Base-by-base conservation (phyloP, 257 asterid genomes). In the Fraxinus anomala region DNA sequence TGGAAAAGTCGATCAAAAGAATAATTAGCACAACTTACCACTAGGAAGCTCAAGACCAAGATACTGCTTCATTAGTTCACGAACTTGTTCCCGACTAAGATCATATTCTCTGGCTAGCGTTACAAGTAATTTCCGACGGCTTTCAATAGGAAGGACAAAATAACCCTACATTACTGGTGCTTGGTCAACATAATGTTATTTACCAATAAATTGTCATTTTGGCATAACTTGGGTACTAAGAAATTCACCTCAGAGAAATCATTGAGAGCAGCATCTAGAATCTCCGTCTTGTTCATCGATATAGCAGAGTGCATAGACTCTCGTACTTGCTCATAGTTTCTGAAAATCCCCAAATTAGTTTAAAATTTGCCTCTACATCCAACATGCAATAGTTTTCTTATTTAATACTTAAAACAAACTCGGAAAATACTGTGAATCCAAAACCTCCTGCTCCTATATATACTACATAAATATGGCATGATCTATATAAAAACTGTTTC, bases 41-140 rank as follows among this genome's bases (percentile, higher is more conserved):
- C 79, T 80, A 68, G 96, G 96, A 79, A 91, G 96, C 86, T 90
- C 92, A 85, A 94, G 92, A 73, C 82, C 92, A 24, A 92, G 95
- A 89, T 94, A 93, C 49, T 92, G 97, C 88, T 89, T 91, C 97
- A 92, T 89, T 82, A 94, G 44, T 73, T 94, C 93, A 70, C 83
- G 87, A 82, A 94, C 97, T 83, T 89, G 96, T 49, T 68, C 79
- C 81, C 99, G 87, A 72, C 88, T 88, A 65, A 94, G 94, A 87
- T 94, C 97, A 81, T 94, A 92, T 77, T 94, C 97, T 83, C 74
- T 86, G 34, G 97, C 85, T 68, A 94, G 95, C 47, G 89, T 80
- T 56, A 88, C 77, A 84, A 94, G 90, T 76, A 94, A 87, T 19
- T 80, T 68, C 34, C 78, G 76, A 56, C 97, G 90, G 80, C 81